Percentiles rank a stretch among this genome's conserved stretches.
These are phyloP conservation scores for Bipolaris gigantea DNA, from an alignment of 2,329 filamentous ascomycete genomes.

Conservation along the genomic window DNA sequence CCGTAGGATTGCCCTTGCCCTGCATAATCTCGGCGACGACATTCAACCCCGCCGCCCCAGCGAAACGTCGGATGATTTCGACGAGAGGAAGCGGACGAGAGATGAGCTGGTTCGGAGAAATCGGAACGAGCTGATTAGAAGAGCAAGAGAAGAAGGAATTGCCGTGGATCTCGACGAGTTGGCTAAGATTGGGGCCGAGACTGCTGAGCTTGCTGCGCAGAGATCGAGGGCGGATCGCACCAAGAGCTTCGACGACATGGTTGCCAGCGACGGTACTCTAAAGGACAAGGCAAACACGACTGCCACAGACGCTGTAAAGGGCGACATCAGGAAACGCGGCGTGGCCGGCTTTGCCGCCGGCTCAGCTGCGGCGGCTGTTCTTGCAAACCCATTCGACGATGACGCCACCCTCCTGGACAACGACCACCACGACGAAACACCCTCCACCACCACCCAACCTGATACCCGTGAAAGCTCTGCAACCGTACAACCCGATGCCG, in stretches of 20 bases:
- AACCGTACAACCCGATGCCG: constrained; percentile 27
- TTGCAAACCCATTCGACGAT: constrained; percentile 52
- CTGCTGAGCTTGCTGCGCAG: constrained; percentile 23
- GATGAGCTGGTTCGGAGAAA: constrained; percentile 41
- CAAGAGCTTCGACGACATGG: constrained; percentile 47
- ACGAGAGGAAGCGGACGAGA: constrained; percentile 33
- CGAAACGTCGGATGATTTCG: constrained; percentile 38
- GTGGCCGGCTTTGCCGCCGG: constrained; percentile 46
- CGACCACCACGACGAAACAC: constrained; percentile 35
- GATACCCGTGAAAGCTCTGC: constrained; percentile 35
- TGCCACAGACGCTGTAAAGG: constrained; percentile 23
- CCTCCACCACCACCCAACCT: constrained; percentile 31
- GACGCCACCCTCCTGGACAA: constrained; percentile 49
- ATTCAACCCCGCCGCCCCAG: constrained; percentile 51
- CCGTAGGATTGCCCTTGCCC: constrained; percentile 61
- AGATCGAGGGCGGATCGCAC: constrained; percentile 23
- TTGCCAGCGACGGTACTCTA: constrained; percentile 47
- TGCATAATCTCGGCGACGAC: constrained; percentile 63
- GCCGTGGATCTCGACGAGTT: constrained; percentile 48
- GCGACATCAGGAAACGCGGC: constrained; percentile 34
- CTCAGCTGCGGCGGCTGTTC: constrained; percentile 35
- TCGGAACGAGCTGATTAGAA: constrained; percentile 41
- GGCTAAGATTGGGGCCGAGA: constrained; percentile 37
- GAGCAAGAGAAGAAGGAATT: constrained; percentile 45
- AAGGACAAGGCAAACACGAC: constrained; percentile 32